A percentile compares a stretch with the other conserved stretches of the same genome.
Conservation (phyloP, 2,329 filamentous ascomycete species). For the Colletotrichum sansevieriae region DNA sequence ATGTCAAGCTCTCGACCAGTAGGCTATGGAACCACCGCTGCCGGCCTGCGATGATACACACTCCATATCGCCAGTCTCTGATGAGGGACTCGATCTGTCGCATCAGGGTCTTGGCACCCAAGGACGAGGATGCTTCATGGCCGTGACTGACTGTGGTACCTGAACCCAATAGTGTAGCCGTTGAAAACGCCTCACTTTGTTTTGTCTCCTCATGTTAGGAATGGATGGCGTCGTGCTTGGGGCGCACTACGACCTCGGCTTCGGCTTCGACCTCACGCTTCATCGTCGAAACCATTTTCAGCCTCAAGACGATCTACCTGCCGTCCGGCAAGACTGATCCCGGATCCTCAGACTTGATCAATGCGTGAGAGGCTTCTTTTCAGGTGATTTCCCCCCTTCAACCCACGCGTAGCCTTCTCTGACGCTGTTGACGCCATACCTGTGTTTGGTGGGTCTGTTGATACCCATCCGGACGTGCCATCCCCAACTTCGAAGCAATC, state of each 20-base stretch:
- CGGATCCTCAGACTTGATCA: slow-evolving; percentile 35
- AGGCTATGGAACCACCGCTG: slow-evolving; percentile 16
- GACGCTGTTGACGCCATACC: slow-evolving; percentile 27
- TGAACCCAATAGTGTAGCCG: not conserved
- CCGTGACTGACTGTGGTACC: not conserved
- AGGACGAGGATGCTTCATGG: not conserved
- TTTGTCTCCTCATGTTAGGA: not conserved
- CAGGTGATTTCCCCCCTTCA: slow-evolving; percentile 16
- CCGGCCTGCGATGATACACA: slow-evolving; percentile 7
- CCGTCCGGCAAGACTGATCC: slow-evolving; percentile 27
- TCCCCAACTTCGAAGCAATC: slow-evolving; percentile 16
- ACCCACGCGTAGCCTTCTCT: slow-evolving; percentile 18
- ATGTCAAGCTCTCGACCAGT: slow-evolving; percentile 26
- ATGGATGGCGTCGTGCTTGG: slow-evolving; percentile 5
- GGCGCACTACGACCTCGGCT: slow-evolving; percentile 15
- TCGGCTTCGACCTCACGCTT: slow-evolving; percentile 9
- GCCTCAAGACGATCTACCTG: slow-evolving; percentile 35
- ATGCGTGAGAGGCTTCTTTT: slow-evolving; percentile 26
- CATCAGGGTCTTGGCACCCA: slow-evolving; percentile 14
- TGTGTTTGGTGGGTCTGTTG: slow-evolving; percentile 15
- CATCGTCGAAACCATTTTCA: slow-evolving; percentile 26
- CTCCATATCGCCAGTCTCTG: slow-evolving; percentile 8
- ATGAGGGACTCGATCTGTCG: not conserved
- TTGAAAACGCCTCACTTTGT: not conserved
- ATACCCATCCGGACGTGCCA: slow-evolving; percentile 6